Evolutionary conservation across 2,329 filamentous ascomycete genomes (phyloP), one percentile per base, ranked within the genome.

Genomic region (Exserohilum rostratum): DNA sequence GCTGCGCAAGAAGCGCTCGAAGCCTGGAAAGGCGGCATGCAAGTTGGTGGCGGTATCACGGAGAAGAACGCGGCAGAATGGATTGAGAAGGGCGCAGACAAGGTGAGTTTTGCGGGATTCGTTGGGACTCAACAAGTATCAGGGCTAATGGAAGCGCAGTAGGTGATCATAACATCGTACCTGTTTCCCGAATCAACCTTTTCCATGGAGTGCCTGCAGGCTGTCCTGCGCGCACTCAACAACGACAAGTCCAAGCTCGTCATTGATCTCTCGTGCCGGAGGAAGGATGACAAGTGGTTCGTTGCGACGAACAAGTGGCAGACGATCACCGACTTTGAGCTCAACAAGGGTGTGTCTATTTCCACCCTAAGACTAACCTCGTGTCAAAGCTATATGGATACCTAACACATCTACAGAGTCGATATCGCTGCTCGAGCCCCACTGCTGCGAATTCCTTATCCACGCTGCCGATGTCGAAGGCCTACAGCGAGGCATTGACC

Each of bases 301-400:
- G 95, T 99, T n/a, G 93, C 95, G 50, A 99, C 96, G 89, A 91
- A 99, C 77, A 96, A 96, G 76, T 99, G 95, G 95, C 95, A 98
- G 81, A 96, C 91, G 1, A 88, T 98, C 51, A 98, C 95, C 1
- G 91, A 97, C 69, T 96, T 96, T 87, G 91, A 97, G 73, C 87
- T 99, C 61, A 93, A 88, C 60, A 82, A 90, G 82, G 90, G 93
- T 93, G 78, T 52, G 76, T 48, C 7, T 6, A 18, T 18, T n/a
- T n/a, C n/a, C n/a, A n/a, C 20, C 12, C 12, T n/a, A 3, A n/a
- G 13, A 25, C 35, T 6, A 13, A 15, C 9, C 17, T 17, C 22
- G 7, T 25, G 22, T 4, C 22, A 4, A 25, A 25, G 31, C n/a
- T 15, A 12, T 40, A 5, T 10, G 2, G 39, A 20, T 5, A 49